These are phyloP conservation scores for Stenogyne calaminthoides DNA, from an alignment of 305 asterid species.

Conservation along the genomic window DNA sequence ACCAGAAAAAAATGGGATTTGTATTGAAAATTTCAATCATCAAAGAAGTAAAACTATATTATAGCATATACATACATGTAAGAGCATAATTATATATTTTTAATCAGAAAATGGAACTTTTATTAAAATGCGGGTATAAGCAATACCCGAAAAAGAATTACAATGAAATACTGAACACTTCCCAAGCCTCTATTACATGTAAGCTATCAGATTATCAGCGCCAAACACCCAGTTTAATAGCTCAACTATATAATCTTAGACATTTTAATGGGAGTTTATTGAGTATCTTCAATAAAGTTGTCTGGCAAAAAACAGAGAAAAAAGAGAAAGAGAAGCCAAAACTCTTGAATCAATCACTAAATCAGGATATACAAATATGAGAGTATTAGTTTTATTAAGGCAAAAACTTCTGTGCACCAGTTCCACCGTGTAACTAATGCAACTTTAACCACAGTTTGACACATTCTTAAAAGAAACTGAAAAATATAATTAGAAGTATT, in stretches of 20 bases:
- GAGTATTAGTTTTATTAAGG: not conserved
- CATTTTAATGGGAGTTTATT: conserved; percentile 1
- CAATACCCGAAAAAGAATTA: too few relatives aligned
- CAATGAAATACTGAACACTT: too few relatives aligned
- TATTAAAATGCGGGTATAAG: too few relatives aligned
- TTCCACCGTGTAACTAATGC: too few relatives aligned
- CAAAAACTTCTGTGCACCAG: too few relatives aligned
- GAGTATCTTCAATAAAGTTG: not conserved
- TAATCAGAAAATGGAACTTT: too few relatives aligned
- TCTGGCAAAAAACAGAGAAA: not conserved
- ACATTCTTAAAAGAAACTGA: too few relatives aligned
- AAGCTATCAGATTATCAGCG: too few relatives aligned
- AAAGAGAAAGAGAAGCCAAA: not conserved
- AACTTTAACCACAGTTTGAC: not conserved
- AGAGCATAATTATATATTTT: too few relatives aligned
- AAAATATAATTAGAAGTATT: too few relatives aligned
- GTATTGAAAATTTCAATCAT: conserved; percentile 2
- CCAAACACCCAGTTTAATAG: too few relatives aligned
- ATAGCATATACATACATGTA: not conserved
- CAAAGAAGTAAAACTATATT: not conserved
- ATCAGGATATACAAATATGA: not conserved
- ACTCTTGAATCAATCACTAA: not conserved
- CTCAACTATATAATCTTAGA: not conserved
- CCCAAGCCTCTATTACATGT: too few relatives aligned
- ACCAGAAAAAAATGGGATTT: not conserved